phyloP scores from a whole-genome alignment of 768 basidiomycete species.

The Infundibulicybe gibba region DNA sequence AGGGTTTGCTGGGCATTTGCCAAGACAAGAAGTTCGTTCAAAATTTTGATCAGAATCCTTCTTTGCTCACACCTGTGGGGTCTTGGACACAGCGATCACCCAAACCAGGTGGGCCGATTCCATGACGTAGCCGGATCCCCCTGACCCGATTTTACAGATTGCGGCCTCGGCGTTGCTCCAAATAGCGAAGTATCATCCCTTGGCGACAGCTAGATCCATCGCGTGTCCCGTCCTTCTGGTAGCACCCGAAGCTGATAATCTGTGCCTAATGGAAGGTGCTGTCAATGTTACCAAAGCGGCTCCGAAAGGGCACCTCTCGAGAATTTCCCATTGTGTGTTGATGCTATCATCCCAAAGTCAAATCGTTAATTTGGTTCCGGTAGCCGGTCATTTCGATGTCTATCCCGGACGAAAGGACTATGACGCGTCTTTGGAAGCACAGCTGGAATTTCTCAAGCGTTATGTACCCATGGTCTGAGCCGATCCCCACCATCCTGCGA shows the following conservation, averaged over 20 bases:
- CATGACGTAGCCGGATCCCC: too few relatives aligned
- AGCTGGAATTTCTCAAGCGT: slow-evolving; percentile 19
- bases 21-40: slow-evolving; percentile 3
- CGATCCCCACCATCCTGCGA: too few relatives aligned
- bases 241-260: slow-evolving; percentile 14
- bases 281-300: slow-evolving; percentile 10
- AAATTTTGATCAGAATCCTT: not conserved
- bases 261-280: slow-evolving; percentile 11
- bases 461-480: slow-evolving; percentile 13
- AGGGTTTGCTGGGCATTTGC: slow-evolving; percentile 14
- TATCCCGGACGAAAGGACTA: slow-evolving; percentile 16
- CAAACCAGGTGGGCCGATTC: too few relatives aligned
- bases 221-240: slow-evolving; percentile 16
- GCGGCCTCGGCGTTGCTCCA: slow-evolving; percentile 5
- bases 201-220: slow-evolving; percentile 7
- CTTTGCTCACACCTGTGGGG: not conserved
- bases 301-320: slow-evolving; percentile 12
- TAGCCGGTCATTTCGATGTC: slow-evolving; percentile 20
- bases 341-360: not conserved
- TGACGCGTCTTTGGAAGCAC: slow-evolving; percentile 12
- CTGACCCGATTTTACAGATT: not conserved
- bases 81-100: not conserved
- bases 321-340: slow-evolving; percentile 9
- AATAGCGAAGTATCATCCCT: slow-evolving; percentile 9
- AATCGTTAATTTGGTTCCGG: not conserved